phyloP scores from a whole-genome alignment of 441 rosid genomes.

The Adansonia grandidieri region DNA sequence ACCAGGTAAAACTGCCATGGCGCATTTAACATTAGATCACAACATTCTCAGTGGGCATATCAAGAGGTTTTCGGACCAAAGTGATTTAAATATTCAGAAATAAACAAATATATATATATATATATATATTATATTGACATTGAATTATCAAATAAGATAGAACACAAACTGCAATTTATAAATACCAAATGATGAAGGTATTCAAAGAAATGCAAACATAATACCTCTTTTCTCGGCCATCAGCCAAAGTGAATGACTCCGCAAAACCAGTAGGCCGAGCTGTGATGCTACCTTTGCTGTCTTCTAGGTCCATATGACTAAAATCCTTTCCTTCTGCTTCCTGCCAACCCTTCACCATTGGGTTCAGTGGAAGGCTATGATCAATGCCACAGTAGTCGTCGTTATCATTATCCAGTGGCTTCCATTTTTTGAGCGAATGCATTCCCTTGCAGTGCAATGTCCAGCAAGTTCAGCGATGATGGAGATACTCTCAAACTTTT shows the following conservation, averaged over 20 bases:
- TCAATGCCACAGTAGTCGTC: conserved; percentile 73
- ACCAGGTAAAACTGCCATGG: neutral
- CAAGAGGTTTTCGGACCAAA: neutral
- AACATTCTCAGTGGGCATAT: neutral
- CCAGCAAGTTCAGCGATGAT: conserved; percentile 67
- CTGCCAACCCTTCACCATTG: conserved; percentile 82
- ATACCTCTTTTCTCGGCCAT: conserved; percentile 57
- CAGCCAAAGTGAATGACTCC: conserved; percentile 63
- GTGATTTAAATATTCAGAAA: neutral
- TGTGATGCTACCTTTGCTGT: conserved; percentile 73
- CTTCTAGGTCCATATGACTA: conserved; percentile 52
- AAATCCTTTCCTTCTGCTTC: conserved; percentile 70
- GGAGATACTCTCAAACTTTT: conserved; percentile 63
- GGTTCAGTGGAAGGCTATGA: conserved; percentile 70
- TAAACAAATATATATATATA: too few species aligned
- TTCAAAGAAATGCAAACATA: conserved; percentile 15
- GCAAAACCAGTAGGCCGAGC: conserved; percentile 74
- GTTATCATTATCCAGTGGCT: conserved; percentile 50
- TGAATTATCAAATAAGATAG: conserved; percentile 23
- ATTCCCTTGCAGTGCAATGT: conserved; percentile 74
- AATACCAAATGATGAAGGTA: conserved; percentile 16
- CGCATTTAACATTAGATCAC: neutral
- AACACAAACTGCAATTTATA: conserved; percentile 37
- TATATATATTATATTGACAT: conserved; percentile 32
- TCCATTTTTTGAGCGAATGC: conserved; percentile 72